phyloP scores from a whole-genome alignment of 2,329 filamentous ascomycete genomes.

The Coniochaeta ligniaria region DNA sequence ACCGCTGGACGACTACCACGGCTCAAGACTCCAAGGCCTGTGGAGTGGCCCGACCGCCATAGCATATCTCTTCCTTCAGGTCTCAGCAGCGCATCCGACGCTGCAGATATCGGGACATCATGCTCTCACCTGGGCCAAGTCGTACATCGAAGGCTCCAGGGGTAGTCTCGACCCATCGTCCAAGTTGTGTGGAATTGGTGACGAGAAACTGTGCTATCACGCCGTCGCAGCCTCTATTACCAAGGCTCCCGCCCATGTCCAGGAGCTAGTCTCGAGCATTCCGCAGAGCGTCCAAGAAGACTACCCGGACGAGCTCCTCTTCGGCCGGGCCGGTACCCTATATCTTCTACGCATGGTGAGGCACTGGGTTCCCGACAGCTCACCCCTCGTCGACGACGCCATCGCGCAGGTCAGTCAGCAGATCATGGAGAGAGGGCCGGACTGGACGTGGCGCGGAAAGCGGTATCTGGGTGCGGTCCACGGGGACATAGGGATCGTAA shows the following conservation, averaged over 20 bases:
- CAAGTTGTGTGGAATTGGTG: conserved; percentile 39
- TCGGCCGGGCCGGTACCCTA: conserved; percentile 60
- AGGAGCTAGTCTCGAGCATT: conserved; percentile 31
- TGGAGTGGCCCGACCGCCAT: conserved; percentile 47
- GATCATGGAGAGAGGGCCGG: conserved; percentile 44
- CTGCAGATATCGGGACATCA: conserved; percentile 33
- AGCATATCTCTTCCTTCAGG: conserved; percentile 46
- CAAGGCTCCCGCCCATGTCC: conserved; percentile 27
- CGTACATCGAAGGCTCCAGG: conserved; percentile 36
- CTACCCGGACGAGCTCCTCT: conserved; percentile 53
- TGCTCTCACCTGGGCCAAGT: conserved; percentile 35
- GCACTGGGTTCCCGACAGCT: conserved; percentile 43
- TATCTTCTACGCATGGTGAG: conserved; percentile 61
- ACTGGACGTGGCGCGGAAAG: conserved; percentile 59
- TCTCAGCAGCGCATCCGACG: conserved; percentile 35
- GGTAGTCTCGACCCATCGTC: conserved; percentile 27
- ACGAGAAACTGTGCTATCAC: conserved; percentile 39
- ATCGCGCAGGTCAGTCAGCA: conserved; percentile 50
- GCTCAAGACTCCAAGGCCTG: conserved; percentile 34
- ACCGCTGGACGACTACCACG: conserved; percentile 25
- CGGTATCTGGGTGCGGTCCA: conserved; percentile 60
- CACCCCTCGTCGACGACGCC: conserved; percentile 40
- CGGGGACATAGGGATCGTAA: conserved; percentile 62
- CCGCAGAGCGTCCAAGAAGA: conserved; percentile 29
- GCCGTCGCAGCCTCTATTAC: conserved; percentile 37